Evolutionary conservation across 2,329 filamentous ascomycete genomes (phyloP).

Genomic region (Pestalotiopsis sp.): DNA sequence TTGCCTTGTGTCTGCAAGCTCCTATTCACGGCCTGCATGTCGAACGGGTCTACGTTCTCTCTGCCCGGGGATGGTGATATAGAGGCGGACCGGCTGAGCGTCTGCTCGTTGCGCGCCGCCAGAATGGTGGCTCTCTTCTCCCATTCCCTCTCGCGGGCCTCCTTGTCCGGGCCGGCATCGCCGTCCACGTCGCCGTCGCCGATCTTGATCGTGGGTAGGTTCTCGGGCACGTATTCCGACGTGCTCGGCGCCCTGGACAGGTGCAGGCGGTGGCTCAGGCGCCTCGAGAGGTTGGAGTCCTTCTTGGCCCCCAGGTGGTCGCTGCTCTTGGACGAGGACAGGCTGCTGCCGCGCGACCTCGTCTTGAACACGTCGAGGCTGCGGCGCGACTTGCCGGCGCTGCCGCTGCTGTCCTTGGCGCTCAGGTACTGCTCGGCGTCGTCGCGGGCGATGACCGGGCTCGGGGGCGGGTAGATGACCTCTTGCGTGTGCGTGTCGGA

Average conservation of each 20-base stretch:
- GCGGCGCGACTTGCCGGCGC: constrained; percentile 35
- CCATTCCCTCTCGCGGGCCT: constrained; percentile 73
- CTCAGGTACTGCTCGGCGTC: constrained; percentile 29
- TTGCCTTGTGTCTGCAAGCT: constrained; percentile 8
- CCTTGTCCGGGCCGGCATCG: constrained; percentile 46
- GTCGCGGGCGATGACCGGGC: constrained; percentile 23
- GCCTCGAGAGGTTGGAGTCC: constrained; percentile 34
- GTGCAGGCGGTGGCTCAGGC: constrained; percentile 72
- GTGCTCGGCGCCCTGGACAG: constrained; percentile 60
- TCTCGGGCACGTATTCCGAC: constrained; percentile 75
- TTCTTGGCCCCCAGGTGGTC: constrained; percentile 22
- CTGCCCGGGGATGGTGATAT: constrained; percentile 37
- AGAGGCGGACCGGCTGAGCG: constrained; percentile 40
- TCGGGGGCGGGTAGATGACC: constrained; percentile 69
- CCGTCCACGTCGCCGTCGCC: constrained; percentile 48
- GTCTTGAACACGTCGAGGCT: constrained; percentile 50
- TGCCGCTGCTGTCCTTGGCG: constrained; percentile 21
- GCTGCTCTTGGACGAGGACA: constrained; percentile 38
- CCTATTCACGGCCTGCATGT: constrained; percentile 7
- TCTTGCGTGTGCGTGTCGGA: constrained; percentile 83
- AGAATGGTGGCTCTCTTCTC: constrained; percentile 92
- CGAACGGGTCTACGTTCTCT: constrained; percentile 30
- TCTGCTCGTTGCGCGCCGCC: constrained; percentile 63
- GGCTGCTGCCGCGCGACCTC: constrained; percentile 53
- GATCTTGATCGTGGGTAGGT: constrained; percentile 74